Evolutionary conservation across 2,329 filamentous ascomycete genomes (phyloP).

Genomic region (Cytospora mali): DNA sequence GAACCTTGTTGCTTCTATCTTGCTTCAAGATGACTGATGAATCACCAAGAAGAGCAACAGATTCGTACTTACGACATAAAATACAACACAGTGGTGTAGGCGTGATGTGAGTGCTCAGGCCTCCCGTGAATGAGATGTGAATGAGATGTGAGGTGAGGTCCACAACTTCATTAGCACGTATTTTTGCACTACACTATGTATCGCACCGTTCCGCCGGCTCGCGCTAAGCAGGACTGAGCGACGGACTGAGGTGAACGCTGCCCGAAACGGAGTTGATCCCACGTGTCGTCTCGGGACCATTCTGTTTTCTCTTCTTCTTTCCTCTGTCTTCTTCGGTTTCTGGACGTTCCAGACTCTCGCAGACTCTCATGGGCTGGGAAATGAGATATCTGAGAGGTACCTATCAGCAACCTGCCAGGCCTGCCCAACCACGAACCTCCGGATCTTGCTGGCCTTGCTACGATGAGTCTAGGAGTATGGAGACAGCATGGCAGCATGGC

Average conservation of each 20-base stretch:
- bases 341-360: too few species aligned
- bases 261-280: neutral
- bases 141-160: neutral
- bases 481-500: neutral
- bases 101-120: too few species aligned
- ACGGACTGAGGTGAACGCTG: neutral
- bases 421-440: neutral
- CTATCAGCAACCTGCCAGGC: too few species aligned
- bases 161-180: too few species aligned
- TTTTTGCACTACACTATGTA: neutral
- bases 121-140: too few species aligned
- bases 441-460: neutral
- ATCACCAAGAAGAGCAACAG: neutral
- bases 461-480: neutral
- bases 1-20: too few species aligned
- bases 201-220: neutral
- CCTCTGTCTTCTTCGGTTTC: too few species aligned
- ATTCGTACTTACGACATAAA: neutral
- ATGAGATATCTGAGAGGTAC: too few species aligned
- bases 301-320: too few species aligned
- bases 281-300: neutral
- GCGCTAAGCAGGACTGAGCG: neutral
- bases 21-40: neutral
- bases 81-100: too few species aligned
- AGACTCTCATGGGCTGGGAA: too few species aligned